Evolutionary conservation across 1,284 basidiomycete genomes (phyloP), one percentile per base, ranked within the genome.

Genomic region (Papiliotrema laurentii): DNA sequence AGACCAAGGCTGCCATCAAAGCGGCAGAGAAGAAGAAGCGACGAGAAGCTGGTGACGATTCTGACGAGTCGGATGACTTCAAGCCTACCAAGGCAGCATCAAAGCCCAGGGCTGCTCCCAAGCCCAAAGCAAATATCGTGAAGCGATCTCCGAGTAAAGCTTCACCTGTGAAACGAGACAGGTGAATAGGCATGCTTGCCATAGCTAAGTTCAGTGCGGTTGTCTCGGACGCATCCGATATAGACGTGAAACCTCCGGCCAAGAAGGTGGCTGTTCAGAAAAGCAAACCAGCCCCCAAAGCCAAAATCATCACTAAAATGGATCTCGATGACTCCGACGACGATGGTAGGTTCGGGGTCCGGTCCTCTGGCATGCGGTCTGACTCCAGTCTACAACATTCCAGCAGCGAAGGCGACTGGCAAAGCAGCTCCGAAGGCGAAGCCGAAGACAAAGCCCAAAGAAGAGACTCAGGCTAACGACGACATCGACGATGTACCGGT

Each of bases 31-130:
- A 82, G 21, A 73, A 74, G 16, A 76, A 77, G 54, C 77, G 76
- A 55, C 75, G 76, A 36, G 79, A 73, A 42, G 67, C 76, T 56
- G 69, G 78, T 35, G 77, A 74, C 49, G 80, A 78, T 26, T 77
- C 79, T 38, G 84, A 83, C 45, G 85, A 86, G 45, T 72, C 72
- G 40, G 71, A 70, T 42, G 86, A 89, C 54, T 89, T 88, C 70
- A 82, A 81, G 64, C 87, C 86, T 3, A 78, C 76, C 50, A 87
- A 86, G 65, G 79, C 81, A 10, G 72, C 76, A 4, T 16, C 51
- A 13, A 60, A 24, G 27, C 14, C 45, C 10, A 49, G 58, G 49
- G 75, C 79, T 6, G 55, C 59, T 4, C 76, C 85, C 86, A 59
- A 74, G 66, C 53, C 64, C 52, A 69, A 49, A 2, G 49, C 59